A percentile compares a stretch with the other conserved stretches of the same genome.
Evolutionary conservation across 2,329 filamentous ascomycete genomes (phyloP).

Genomic region (Trichoderma guizhouense): DNA sequence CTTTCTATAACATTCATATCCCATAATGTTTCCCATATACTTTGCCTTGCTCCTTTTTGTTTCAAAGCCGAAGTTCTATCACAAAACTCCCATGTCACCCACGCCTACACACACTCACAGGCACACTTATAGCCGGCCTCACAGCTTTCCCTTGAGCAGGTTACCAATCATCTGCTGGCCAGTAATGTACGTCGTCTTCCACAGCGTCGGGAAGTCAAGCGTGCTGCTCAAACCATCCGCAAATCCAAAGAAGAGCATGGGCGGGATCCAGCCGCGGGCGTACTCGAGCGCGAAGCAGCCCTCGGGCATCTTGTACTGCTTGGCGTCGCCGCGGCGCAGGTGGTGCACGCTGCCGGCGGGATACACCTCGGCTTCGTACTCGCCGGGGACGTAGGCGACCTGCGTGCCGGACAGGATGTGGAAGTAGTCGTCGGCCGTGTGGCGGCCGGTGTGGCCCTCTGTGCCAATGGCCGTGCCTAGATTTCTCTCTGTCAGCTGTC

Average conservation of each 20-base stretch:
- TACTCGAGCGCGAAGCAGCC: slow-evolving; percentile 80
- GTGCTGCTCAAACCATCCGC: slow-evolving; percentile 78
- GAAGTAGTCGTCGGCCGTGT: slow-evolving; percentile 94
- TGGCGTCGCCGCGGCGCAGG: slow-evolving; percentile 65
- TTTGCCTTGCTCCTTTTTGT: not conserved
- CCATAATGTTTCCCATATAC: not conserved
- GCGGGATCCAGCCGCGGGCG: slow-evolving; percentile 84
- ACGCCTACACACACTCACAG: not conserved
- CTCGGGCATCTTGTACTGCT: slow-evolving; percentile 80
- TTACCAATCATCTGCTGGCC: slow-evolving; percentile 74
- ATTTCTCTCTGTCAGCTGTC: not conserved
- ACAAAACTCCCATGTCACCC: not conserved
- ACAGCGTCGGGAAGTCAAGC: slow-evolving; percentile 79
- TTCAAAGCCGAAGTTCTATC: not conserved
- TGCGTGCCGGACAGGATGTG: slow-evolving; percentile 80
- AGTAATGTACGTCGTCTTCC: slow-evolving; percentile 72
- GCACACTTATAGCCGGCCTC: not conserved
- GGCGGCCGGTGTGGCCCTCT: slow-evolving; percentile 82
- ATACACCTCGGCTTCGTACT: slow-evolving; percentile 68
- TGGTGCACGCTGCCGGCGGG: slow-evolving; percentile 67
- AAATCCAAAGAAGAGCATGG: slow-evolving; percentile 88
- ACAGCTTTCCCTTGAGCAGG: slow-evolving; percentile 66
- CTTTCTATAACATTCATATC: not conserved
- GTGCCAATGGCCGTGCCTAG: slow-evolving; percentile 70
- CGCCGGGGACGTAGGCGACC: slow-evolving; percentile 67